These are phyloP conservation scores for Nemania sp. DNA, from an alignment of 2,329 filamentous ascomycete genomes.

Conservation along the genomic window DNA sequence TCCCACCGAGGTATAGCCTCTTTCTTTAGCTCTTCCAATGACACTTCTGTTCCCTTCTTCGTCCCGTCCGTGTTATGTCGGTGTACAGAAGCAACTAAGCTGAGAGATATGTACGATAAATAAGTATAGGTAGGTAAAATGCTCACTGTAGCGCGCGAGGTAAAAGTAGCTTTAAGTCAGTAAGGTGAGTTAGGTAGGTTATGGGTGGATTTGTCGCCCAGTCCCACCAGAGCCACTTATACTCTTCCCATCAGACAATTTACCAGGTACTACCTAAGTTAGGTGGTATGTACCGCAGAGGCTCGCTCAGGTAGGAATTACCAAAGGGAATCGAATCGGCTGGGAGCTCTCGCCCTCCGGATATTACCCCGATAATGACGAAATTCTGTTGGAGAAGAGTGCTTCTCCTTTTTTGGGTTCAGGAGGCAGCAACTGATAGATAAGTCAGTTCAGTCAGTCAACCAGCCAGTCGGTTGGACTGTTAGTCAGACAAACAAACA, in stretches of 20 bases:
- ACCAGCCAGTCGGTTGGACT: not conserved
- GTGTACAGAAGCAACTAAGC: conserved; percentile 20
- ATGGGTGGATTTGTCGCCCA: conserved; percentile 2
- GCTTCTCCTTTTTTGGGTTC: not conserved
- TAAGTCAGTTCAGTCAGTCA: not conserved
- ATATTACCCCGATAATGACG: not conserved
- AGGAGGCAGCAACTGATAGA: not conserved
- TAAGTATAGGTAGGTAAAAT: not conserved
- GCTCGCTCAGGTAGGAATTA: not conserved
- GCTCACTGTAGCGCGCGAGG: not conserved
- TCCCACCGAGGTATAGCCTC: conserved; percentile 12
- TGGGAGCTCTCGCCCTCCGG: not conserved
- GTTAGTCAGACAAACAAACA: conserved; percentile 14
- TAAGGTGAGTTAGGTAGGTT: too few relatives aligned
- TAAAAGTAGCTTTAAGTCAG: conserved; percentile 5
- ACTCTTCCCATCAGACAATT: not conserved
- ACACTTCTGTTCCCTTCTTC: not conserved
- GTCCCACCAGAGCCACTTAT: conserved; percentile 13
- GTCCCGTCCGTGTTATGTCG: conserved; percentile 7
- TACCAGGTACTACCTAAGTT: too few relatives aligned
- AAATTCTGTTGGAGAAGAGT: not conserved
- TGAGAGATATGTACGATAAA: not conserved
- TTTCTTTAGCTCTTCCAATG: conserved; percentile 10
- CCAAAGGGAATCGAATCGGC: not conserved
- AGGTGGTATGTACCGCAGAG: not conserved